Evolutionary conservation across 164 flowering plant species (phyloP), one percentile per base, ranked within the genome.

Genomic region (Berberis vulgaris): DNA sequence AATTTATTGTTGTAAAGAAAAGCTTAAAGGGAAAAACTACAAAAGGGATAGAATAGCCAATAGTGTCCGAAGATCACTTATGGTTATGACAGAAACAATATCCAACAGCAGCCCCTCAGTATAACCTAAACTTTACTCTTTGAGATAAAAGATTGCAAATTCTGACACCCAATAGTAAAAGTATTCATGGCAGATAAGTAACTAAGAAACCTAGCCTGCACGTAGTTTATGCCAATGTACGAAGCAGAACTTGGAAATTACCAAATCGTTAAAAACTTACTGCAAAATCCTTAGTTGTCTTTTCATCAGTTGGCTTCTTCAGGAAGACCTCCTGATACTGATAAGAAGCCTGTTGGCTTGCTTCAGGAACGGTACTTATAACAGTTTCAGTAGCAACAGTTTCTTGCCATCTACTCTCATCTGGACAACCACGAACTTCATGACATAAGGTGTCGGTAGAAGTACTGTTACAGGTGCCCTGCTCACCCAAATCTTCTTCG

Each of bases 401-500:
- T 26, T 26, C 26, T 26, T 26, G 26, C 26, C 26, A 26, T 26
- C 26, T 26, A 26, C 26, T 45, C 39, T 67, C 50, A 47, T 47
- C 10, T 6, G 7, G 50, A 47, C 7, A 7, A 2, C 9, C 50
- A 47, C 10, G 50, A 47, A 47, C 50, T 47, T 47, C 50, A 11
- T 11, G 50, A 6, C 50, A 6, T 11, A 6, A 11, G 50, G 10
- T 6, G 5, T 11, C 10, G 7, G 50, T 47, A 11, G 7, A 11
- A 26, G 50, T 47, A 11, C 10, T 11, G 60, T 50, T 43, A 26
- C 26, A 26, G 26, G 26, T 26, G 26, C 26, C 26, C 40, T 53
- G 58, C 49, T 45, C 70, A 49, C 3, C 60, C 58, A 43, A 61
- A 43, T 73, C 75, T 54, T 79, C 83, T 59, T 78, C 84, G 67